phyloP scores from a whole-genome alignment of 192 early-diverging fungal species.

The Mortierella claussenii region DNA sequence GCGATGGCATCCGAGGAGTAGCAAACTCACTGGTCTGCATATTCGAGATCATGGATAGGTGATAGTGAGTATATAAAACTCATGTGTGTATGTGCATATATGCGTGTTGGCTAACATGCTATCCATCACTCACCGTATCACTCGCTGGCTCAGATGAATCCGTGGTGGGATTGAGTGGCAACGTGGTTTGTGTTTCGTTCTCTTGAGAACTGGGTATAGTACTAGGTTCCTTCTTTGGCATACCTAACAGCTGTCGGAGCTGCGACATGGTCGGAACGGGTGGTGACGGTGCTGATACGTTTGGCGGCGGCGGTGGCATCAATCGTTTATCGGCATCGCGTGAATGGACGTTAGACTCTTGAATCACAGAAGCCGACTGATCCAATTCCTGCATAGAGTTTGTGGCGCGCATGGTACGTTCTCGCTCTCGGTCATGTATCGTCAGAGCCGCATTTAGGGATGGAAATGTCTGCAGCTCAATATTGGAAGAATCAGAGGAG shows the following conservation, averaged over 20 bases:
- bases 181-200: background rate
- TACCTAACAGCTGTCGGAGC: conserved; percentile 19
- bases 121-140: too few relatives aligned
- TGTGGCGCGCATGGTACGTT: background rate
- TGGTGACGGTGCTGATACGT: background rate
- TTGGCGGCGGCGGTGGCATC: background rate
- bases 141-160: too few relatives aligned
- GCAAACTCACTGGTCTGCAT: conserved; percentile 2
- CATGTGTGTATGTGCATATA: too few relatives aligned
- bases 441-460: conserved; percentile 17
- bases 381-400: too few relatives aligned
- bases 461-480: conserved; percentile 20
- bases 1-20: conserved; percentile 28
- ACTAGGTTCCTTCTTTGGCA: background rate
- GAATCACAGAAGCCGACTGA: too few relatives aligned
- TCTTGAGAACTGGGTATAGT: background rate
- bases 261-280: conserved; percentile 22
- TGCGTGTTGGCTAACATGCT: too few relatives aligned
- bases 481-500: conserved; percentile 7
- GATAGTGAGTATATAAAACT: background rate
- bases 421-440: conserved; percentile 5
- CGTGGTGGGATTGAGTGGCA: too few relatives aligned
- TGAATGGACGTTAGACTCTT: too few relatives aligned
- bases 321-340: too few relatives aligned
- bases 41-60: background rate